Base-by-base conservation (phyloP, 2,329 filamentous ascomycete species). In the Penicillium sp. region DNA sequence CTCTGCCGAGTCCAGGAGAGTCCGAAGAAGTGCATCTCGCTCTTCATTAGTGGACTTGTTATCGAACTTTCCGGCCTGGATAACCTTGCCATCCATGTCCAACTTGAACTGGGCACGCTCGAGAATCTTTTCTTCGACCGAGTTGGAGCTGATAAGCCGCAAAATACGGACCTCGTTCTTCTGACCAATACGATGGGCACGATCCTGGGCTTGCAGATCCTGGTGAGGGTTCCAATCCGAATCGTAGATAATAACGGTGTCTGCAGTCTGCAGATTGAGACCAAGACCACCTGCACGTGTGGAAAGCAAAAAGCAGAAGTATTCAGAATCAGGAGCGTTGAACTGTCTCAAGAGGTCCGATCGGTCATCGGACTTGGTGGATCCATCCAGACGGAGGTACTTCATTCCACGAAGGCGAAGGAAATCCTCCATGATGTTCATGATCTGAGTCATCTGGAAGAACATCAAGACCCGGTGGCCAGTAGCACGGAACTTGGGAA, bases 391-490 rank as follows among this genome's bases (percentile, higher is more conserved):
- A 72, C 94, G 92, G 63, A 99, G 82, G 72, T 96, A 99, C 69
- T 89, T 83, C 64, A 96, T 82, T 45, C 88, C 89, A 62, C 90
- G 85, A 69, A 91, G 88, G 4, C 93, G 88, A 60, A 99, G 77
- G 73, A 96, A 99, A 73, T 99, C 94, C 68, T 99, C 94, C 94
- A 99, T 97, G 69, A 99, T 99, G 76, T 99, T 96, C 94, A 99
- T 99, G 72, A 99, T 99, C 60, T 96, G 92, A 4, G 94, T 99
- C 94, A 99, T 99, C 74, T 99, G 94, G 82, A 99, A 99, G 84
- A 99, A 99, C 89, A 99, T 97, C 73, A 99, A 82, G 29, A 97
- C 92, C 75, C 94, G 89, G 84, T 99, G 94, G 16, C 91, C 91
- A 1, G 90, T 92, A 3, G 84, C 87, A 66, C 90, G 85, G 75